Percentiles rank a stretch among this genome's conserved stretches.
These are phyloP conservation scores for Podila verticillata DNA, from an alignment of 192 early-diverging fungal species.

Conservation along the genomic window DNA sequence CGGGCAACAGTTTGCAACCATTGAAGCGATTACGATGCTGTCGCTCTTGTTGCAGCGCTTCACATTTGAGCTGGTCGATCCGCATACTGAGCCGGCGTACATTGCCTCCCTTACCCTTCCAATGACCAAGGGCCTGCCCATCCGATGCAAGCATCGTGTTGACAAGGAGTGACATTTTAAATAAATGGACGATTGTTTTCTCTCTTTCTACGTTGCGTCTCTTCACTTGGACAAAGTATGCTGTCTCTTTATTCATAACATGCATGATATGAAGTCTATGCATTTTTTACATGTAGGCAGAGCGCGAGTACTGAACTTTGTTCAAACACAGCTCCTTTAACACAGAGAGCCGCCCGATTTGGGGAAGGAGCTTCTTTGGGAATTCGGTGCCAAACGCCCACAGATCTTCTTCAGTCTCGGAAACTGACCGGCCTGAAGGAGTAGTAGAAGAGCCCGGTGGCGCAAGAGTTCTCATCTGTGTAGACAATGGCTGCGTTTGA, in stretches of 20 bases:
- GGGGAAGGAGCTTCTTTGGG: slow-evolving; percentile 18
- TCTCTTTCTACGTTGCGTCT: too few species aligned
- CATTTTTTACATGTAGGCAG: too few species aligned
- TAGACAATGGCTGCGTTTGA: too few species aligned
- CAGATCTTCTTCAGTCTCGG: slow-evolving; percentile 1
- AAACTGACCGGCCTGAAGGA: neutral
- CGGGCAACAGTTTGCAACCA: slow-evolving; percentile 33
- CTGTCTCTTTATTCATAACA: too few species aligned
- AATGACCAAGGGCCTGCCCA: slow-evolving; percentile 23
- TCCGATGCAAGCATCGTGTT: slow-evolving; percentile 18
- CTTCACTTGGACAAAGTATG: too few species aligned
- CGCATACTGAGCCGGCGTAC: slow-evolving; percentile 19
- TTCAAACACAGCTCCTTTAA: slow-evolving; percentile 26
- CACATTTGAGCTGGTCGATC: slow-evolving; percentile 22
- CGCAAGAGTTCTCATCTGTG: too few species aligned
- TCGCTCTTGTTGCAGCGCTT: slow-evolving; percentile 28
- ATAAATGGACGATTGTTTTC: too few species aligned
- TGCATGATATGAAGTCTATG: too few species aligned
- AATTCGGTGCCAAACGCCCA: slow-evolving; percentile 36
- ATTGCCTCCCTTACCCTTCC: slow-evolving; percentile 11
- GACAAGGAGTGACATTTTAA: neutral
- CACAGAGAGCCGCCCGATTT: slow-evolving; percentile 13
- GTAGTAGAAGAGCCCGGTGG: too few species aligned
- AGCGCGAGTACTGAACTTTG: slow-evolving; percentile 18
- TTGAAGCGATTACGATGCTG: slow-evolving; percentile 26